Evolutionary conservation across 129 eudicot genomes (phyloP), one percentile per base, ranked within the genome.

Genomic region (Flaveria sonorensis): DNA sequence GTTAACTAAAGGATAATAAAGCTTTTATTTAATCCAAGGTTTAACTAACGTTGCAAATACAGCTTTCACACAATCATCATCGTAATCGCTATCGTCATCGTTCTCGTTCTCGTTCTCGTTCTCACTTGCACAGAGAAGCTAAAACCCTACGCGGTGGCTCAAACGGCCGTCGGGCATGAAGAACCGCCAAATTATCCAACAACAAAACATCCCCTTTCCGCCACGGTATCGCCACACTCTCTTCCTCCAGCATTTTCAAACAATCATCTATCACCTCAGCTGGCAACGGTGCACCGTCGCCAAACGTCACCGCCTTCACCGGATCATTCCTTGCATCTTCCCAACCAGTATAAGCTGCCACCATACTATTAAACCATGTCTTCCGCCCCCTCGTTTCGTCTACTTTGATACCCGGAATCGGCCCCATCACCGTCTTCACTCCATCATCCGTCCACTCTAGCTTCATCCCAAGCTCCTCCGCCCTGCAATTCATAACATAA

Each of bases 261-360:
- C 86, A 82, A 43, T 82, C 82, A 40, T 77, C 30, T 19, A 77
- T 71, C 2, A 77, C 78, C 23, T 77, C 63, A 4, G 78, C 79
- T 14, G 82, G 86, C 75, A 82, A 77, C 0, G 76, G 79, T 18
- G 81, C 52, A 46, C 86, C 86, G 15, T 82, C 82, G 0, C 86
- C 86, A 12, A 82, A 82, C 32, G 82, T 82, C 45, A 72, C 82
- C 0, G 77, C 75, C 28, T 82, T 82, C 79, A 77, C 78, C 5
- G 86, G 97, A 71, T 91, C 91, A 30, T 94, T 94, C 43, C 92
- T 68, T 3, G 90, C 88, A 77, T 91, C 98, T 79, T 91, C 79
- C 98, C 97, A 91, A 26, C 97, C 97, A 0, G 97, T 91, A 39
- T 94, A 94, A 62, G 98, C 98, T 24, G 98, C 97, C 77, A 91